phyloP scores from a whole-genome alignment of 2,329 filamentous ascomycete genomes.

The Epichloe glyceriae region DNA sequence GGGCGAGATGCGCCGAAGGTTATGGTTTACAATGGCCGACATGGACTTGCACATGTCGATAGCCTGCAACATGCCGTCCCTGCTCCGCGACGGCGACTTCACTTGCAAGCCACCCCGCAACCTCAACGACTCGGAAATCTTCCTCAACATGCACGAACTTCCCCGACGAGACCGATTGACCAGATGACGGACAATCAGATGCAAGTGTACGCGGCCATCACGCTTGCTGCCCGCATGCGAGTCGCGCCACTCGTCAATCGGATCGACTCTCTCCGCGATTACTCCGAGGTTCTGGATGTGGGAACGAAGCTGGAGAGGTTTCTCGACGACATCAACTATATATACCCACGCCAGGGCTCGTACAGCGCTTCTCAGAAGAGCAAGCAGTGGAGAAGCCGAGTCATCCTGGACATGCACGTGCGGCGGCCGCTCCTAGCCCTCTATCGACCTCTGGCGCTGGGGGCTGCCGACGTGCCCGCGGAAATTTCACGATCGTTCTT shows the following conservation, averaged over 20 bases:
- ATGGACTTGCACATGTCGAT: slow-evolving; percentile 43
- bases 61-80: slow-evolving; percentile 36
- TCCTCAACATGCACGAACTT: slow-evolving; percentile 33
- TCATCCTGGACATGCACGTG: slow-evolving; percentile 41
- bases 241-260: slow-evolving; percentile 37
- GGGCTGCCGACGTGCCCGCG: slow-evolving; percentile 33
- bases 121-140: slow-evolving; percentile 37
- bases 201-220: slow-evolving; percentile 40
- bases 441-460: slow-evolving; percentile 42
- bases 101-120: slow-evolving; percentile 40
- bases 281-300: slow-evolving; percentile 38
- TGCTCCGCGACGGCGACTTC: slow-evolving; percentile 39
- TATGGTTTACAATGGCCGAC: slow-evolving; percentile 45
- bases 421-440: slow-evolving; percentile 38
- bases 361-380: slow-evolving; percentile 31
- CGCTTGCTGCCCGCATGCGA: slow-evolving; percentile 34
- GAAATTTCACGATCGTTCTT: slow-evolving; percentile 40
- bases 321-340: slow-evolving; percentile 40
- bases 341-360: slow-evolving; percentile 33
- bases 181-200: slow-evolving; percentile 39
- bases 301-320: slow-evolving; percentile 39
- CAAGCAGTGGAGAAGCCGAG: slow-evolving; percentile 37
- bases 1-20: slow-evolving; percentile 38
- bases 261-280: slow-evolving; percentile 39
- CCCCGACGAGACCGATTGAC: slow-evolving; percentile 38